These are phyloP conservation scores for Pterulicium gracile DNA, from an alignment of 1,284 basidiomycete genomes.

Conservation along the genomic window DNA sequence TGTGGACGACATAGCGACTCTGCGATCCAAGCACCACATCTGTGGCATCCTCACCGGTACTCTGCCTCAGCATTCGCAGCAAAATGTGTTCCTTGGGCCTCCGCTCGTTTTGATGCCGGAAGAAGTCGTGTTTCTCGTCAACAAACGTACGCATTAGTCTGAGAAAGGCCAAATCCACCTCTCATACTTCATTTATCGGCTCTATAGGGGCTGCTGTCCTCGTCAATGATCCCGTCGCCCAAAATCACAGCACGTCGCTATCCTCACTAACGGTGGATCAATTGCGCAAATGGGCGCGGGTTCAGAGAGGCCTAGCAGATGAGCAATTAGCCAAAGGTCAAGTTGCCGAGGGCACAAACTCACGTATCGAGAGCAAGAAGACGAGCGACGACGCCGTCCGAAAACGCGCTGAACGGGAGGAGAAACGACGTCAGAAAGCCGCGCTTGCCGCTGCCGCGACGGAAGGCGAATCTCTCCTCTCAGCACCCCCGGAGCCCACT, in stretches of 20 bases:
- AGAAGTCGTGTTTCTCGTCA: constrained; percentile 81
- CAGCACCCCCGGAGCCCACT: constrained; percentile 7
- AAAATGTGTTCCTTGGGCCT: constrained; percentile 92
- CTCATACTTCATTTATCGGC: constrained; percentile 9
- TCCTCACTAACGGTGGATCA: constrained; percentile 39
- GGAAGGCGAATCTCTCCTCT: constrained; percentile 13
- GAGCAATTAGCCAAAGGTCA: constrained; percentile 36
- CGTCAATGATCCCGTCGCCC: constrained; percentile 62
- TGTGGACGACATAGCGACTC: constrained; percentile 29
- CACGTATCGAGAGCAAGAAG: constrained; percentile 8
- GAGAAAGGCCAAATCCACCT: too few species aligned
- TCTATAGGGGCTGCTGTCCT: constrained; percentile 63
- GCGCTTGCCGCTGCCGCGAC: constrained; percentile 14
- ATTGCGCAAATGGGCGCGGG: constrained; percentile 44
- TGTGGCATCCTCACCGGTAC: constrained; percentile 86
- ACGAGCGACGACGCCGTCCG: constrained; percentile 39
- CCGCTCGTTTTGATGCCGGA: constrained; percentile 86
- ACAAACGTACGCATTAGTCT: constrained; percentile 55
- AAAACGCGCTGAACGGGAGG: constrained; percentile 64
- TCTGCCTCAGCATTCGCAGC: constrained; percentile 88
- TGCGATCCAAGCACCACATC: constrained; percentile 74
- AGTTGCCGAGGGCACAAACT: constrained; percentile 32
- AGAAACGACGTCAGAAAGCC: constrained; percentile 33
- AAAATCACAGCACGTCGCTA: constrained; percentile 17
- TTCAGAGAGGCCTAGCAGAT: constrained; percentile 32